These are phyloP conservation scores for Pisolithus orientalis DNA, from an alignment of 768 basidiomycete species.

Conservation along the genomic window DNA sequence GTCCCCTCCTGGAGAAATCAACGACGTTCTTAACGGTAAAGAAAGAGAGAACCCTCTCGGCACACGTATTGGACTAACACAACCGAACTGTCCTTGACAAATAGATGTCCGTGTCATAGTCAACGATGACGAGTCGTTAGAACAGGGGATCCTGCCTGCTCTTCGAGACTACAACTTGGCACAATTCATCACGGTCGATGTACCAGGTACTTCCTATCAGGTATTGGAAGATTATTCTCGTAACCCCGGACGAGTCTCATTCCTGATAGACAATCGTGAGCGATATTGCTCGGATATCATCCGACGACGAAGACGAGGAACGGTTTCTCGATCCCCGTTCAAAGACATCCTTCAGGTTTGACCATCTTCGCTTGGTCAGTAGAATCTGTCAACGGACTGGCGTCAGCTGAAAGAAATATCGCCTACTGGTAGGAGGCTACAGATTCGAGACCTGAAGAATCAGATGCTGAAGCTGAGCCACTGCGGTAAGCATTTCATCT, in stretches of 20 bases:
- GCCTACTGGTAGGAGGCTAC: constrained; percentile 58
- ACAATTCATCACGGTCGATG: constrained; percentile 83
- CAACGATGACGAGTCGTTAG: constrained; percentile 77
- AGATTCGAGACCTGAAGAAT: constrained; percentile 58
- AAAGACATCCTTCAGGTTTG: constrained; percentile 72
- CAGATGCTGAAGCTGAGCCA: constrained; percentile 60
- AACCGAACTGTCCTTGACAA: too few relatives aligned
- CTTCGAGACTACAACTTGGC: constrained; percentile 80
- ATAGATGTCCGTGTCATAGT: constrained; percentile 89
- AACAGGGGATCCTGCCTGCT: constrained; percentile 70
- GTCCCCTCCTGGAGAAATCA: constrained; percentile 93
- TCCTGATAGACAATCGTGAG: constrained; percentile 73
- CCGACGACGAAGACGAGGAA: constrained; percentile 42
- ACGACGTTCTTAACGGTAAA: constrained; percentile 88
- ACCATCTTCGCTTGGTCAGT: constrained; percentile 78
- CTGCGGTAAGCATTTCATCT: constrained; percentile 50
- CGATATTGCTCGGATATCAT: constrained; percentile 50
- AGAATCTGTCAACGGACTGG: constrained; percentile 7
- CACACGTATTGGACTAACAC: too few relatives aligned
- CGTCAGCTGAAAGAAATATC: constrained; percentile 1
- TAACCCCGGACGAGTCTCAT: not conserved
- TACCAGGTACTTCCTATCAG: constrained; percentile 71
- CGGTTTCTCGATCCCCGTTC: constrained; percentile 83
- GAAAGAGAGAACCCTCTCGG: constrained; percentile 3
- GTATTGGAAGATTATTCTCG: constrained; percentile 35